Conservation (phyloP, 306 rosid species). For the Vigna nakashimae region DNA sequence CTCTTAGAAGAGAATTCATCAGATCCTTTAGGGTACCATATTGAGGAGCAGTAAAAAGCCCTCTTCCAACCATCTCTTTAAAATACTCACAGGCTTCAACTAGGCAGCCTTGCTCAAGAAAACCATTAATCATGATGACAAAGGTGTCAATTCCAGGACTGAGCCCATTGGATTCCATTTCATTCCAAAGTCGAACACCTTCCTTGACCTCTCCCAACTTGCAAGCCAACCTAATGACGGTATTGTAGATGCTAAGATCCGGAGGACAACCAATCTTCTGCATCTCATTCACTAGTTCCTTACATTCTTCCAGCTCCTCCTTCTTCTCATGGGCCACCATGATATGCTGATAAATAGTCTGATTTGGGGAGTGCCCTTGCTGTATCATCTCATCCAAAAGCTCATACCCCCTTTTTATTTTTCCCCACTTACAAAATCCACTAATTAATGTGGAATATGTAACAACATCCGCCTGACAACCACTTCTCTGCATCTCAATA, state of each 20-base stretch:
- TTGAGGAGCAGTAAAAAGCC: slow-evolving; percentile 67
- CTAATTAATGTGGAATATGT: slow-evolving; percentile 77
- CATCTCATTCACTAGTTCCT: slow-evolving; percentile 78
- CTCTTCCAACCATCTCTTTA: slow-evolving; percentile 82
- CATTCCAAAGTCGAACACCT: slow-evolving; percentile 77
- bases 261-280: slow-evolving; percentile 75
- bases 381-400: slow-evolving; percentile 78
- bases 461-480: slow-evolving; percentile 70
- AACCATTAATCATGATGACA: slow-evolving; percentile 84
- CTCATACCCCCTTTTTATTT: slow-evolving; percentile 72
- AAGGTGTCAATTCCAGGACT: slow-evolving; percentile 73
- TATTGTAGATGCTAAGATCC: slow-evolving; percentile 69
- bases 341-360: slow-evolving; percentile 67
- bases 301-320: slow-evolving; percentile 83
- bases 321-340: slow-evolving; percentile 86
- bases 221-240: slow-evolving; percentile 76
- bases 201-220: slow-evolving; percentile 80
- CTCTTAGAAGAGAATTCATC: slow-evolving; percentile 72
- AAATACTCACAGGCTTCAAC: slow-evolving; percentile 85
- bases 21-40: slow-evolving; percentile 82
- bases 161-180: slow-evolving; percentile 69
- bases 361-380: slow-evolving; percentile 70
- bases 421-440: slow-evolving; percentile 89
- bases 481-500: slow-evolving; percentile 77
- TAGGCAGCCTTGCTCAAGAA: slow-evolving; percentile 67